These are phyloP conservation scores for Acrodontium crateriforme DNA, from an alignment of 2,329 filamentous ascomycete species.

Conservation along the genomic window DNA sequence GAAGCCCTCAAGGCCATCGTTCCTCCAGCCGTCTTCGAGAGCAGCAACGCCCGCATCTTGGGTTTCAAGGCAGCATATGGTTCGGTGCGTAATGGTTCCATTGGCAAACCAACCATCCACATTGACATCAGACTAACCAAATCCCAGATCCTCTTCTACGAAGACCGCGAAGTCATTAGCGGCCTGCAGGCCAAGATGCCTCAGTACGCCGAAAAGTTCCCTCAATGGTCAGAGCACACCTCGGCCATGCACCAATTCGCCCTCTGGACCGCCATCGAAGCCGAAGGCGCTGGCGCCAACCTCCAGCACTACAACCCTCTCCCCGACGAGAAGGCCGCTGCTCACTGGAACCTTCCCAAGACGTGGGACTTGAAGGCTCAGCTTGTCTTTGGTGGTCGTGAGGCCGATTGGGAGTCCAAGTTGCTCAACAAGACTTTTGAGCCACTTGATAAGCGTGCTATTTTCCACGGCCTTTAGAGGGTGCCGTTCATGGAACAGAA, in stretches of 20 bases:
- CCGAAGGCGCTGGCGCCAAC: conserved; percentile 75
- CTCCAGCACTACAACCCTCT: conserved; percentile 90
- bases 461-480: conserved; percentile 15
- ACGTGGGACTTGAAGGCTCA: conserved; percentile 70
- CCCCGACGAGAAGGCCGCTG: conserved; percentile 57
- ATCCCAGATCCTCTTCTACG: conserved; percentile 64
- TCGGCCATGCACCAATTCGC: conserved; percentile 71
- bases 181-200: conserved; percentile 55
- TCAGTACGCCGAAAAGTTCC: conserved; percentile 67
- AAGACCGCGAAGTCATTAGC: conserved; percentile 56
- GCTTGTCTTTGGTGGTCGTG: conserved; percentile 53
- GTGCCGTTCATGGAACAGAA: too few species aligned
- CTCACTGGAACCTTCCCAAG: conserved; percentile 54
- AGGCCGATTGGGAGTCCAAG: conserved; percentile 31
- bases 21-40: conserved; percentile 47
- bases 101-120: not conserved
- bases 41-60: conserved; percentile 35
- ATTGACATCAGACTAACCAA: not conserved
- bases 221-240: conserved; percentile 58
- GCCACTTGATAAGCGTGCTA: conserved; percentile 17
- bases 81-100: conserved; percentile 52
- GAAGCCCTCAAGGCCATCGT: conserved; percentile 56
- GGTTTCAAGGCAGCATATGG: conserved; percentile 61
- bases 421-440: conserved; percentile 15
- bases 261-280: conserved; percentile 69